Percentiles rank a stretch among this genome's conserved stretches.
Conservation (phyloP, 2,329 filamentous ascomycete species). For the Huntiella bhutanensis region DNA sequence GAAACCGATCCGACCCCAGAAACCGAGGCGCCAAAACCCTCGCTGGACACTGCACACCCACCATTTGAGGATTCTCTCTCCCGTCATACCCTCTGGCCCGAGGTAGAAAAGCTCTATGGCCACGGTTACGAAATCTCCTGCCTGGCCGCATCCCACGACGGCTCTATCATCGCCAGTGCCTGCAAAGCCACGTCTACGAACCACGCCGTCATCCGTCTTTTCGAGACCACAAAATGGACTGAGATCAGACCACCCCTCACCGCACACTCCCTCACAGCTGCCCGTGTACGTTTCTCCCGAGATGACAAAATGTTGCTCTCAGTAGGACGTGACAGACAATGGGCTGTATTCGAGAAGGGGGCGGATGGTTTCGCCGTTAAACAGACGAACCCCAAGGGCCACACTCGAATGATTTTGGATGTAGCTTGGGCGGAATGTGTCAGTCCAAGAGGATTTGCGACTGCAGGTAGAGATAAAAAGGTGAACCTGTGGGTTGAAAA, state of each 20-base stretch:
- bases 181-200: constrained; percentile 85
- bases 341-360: constrained; percentile 56
- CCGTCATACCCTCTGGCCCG: constrained; percentile 84
- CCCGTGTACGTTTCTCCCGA: constrained; percentile 57
- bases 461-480: constrained; percentile 74
- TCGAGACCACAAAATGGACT: constrained; percentile 72
- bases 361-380: constrained; percentile 34
- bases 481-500: constrained; percentile 49
- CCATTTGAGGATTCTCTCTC: constrained; percentile 81
- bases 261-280: constrained; percentile 76
- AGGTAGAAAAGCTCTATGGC: constrained; percentile 89
- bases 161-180: constrained; percentile 64
- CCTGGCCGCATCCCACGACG: constrained; percentile 58
- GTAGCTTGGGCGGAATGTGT: constrained; percentile 56
- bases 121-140: constrained; percentile 95
- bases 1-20: constrained; percentile 25
- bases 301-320: constrained; percentile 64
- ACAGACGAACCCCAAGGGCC: constrained; percentile 61
- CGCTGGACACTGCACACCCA: constrained; percentile 49
- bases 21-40: constrained; percentile 38
- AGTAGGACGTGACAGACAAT: constrained; percentile 80
- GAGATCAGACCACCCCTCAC: constrained; percentile 67
- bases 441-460: constrained; percentile 45
- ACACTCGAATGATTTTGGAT: constrained; percentile 82
- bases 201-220: constrained; percentile 83